Percentiles rank a stretch among this genome's conserved stretches.
Conservation (phyloP, 768 basidiomycete species). For the Dioszegia crocea region DNA sequence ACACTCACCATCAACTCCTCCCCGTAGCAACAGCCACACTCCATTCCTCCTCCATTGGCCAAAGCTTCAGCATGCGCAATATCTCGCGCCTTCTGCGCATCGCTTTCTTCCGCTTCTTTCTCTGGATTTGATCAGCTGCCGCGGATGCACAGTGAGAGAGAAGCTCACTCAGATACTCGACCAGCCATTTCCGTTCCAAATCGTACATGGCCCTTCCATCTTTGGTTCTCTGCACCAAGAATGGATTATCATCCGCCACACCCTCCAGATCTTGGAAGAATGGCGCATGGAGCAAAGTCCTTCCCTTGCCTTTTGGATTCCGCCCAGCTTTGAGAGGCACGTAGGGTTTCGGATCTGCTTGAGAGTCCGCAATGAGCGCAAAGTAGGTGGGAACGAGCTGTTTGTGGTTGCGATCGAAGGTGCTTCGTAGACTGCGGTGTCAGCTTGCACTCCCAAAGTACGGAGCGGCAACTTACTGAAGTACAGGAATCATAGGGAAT, state of each 20-base stretch:
- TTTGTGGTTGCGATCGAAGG: slow-evolving; percentile 22
- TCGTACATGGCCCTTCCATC: slow-evolving; percentile 48
- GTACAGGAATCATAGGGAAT: slow-evolving; percentile 21
- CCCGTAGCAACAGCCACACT: slow-evolving; percentile 84
- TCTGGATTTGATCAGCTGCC: not conserved
- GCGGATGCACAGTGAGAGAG: not conserved
- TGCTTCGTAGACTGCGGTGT: slow-evolving; percentile 54
- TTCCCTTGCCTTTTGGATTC: slow-evolving; percentile 53
- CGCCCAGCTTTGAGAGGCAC: slow-evolving; percentile 30
- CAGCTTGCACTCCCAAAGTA: slow-evolving; percentile 33
- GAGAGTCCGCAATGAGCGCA: slow-evolving; percentile 53
- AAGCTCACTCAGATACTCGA: slow-evolving; percentile 12
- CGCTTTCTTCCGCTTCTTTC: slow-evolving; percentile 32
- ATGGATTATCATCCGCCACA: not conserved
- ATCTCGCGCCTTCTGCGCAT: slow-evolving; percentile 48
- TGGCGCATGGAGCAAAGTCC: not conserved
- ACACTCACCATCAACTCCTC: slow-evolving; percentile 64
- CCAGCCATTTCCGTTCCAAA: slow-evolving; percentile 21
- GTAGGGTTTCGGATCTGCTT: slow-evolving; percentile 36
- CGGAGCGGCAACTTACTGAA: slow-evolving; percentile 9
- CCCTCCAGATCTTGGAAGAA: not conserved
- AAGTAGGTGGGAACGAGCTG: slow-evolving; percentile 69
- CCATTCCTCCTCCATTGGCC: slow-evolving; percentile 58
- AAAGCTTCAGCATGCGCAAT: slow-evolving; percentile 56
- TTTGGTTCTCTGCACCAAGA: not conserved